Percentiles rank a stretch among this genome's conserved stretches.
phyloP scores from a whole-genome alignment of 768 basidiomycete genomes.

The Tulasnella sp. region DNA sequence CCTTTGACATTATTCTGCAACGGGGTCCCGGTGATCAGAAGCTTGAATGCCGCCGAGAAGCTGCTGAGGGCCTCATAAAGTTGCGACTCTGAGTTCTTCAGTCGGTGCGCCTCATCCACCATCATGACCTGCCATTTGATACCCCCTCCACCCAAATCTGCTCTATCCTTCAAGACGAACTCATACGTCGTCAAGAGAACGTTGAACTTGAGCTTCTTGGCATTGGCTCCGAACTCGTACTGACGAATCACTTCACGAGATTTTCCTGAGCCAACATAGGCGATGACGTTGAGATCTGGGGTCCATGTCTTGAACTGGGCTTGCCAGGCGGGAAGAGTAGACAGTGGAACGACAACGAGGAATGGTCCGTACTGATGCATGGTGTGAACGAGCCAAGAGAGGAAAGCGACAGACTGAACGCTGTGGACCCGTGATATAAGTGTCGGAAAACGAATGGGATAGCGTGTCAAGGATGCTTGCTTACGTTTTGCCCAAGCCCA shows the following conservation, averaged over 20 bases:
- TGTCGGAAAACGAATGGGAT: too few relatives aligned
- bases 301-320: slow-evolving; percentile 90
- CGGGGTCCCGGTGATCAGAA: slow-evolving; percentile 96
- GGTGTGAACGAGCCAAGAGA: slow-evolving; percentile 90
- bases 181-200: slow-evolving; percentile 97
- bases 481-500: slow-evolving; percentile 93
- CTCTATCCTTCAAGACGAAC: slow-evolving; percentile 79
- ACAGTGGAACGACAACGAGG: slow-evolving; percentile 93
- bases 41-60: slow-evolving; percentile 82
- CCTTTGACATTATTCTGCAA: slow-evolving; percentile 99
- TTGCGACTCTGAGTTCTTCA: slow-evolving; percentile 97
- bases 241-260: slow-evolving; percentile 86
- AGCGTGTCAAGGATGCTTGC: too few relatives aligned
- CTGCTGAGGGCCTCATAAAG: slow-evolving; percentile 86
- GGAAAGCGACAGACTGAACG: slow-evolving; percentile 90
- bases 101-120: slow-evolving; percentile 95
- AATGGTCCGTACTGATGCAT: slow-evolving; percentile 92
- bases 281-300: slow-evolving; percentile 92
- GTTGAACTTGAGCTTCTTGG: slow-evolving; percentile 72
- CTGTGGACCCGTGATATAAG: too few relatives aligned
- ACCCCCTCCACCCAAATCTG: slow-evolving; percentile 57
- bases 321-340: slow-evolving; percentile 98
- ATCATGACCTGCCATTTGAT: slow-evolving; percentile 97
- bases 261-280: slow-evolving; percentile 82
- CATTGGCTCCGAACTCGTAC: slow-evolving; percentile 79